These are phyloP conservation scores for Talaromyces sp. DNA, from an alignment of 2,329 filamentous ascomycete species.

Conservation along the genomic window DNA sequence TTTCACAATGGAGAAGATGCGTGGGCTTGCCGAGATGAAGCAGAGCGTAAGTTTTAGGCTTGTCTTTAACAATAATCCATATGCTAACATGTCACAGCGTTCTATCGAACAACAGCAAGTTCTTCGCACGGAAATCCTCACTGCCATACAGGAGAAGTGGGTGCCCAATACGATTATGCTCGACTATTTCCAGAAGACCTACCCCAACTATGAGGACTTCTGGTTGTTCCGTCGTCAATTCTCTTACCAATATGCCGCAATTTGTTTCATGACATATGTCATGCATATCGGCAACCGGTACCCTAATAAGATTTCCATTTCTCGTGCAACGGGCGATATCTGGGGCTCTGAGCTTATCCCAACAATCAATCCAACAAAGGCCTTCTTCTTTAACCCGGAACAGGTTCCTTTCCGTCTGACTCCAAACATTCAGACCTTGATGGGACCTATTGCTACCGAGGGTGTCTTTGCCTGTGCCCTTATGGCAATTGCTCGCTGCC, in stretches of 20 bases:
- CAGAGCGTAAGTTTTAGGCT: slow-evolving; percentile 40
- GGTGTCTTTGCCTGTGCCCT: slow-evolving; percentile 92
- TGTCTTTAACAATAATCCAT: background rate
- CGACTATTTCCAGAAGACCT: slow-evolving; percentile 83
- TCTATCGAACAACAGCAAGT: slow-evolving; percentile 63
- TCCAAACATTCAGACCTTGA: slow-evolving; percentile 89
- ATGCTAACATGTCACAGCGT: slow-evolving; percentile 32
- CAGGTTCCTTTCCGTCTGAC: slow-evolving; percentile 95
- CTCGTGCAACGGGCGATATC: slow-evolving; percentile 79
- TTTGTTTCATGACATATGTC: slow-evolving; percentile 98
- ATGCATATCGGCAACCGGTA: slow-evolving; percentile 96
- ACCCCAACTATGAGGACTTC: slow-evolving; percentile 86
- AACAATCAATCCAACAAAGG: slow-evolving; percentile 75
- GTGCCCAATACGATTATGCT: slow-evolving; percentile 77
- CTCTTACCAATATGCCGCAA: slow-evolving; percentile 86
- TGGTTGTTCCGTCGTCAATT: slow-evolving; percentile 98
- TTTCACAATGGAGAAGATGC: slow-evolving; percentile 91
- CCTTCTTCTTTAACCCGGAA: slow-evolving; percentile 91
- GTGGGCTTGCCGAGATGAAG: slow-evolving; percentile 67
- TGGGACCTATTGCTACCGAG: slow-evolving; percentile 93
- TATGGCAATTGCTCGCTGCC: slow-evolving; percentile 91
- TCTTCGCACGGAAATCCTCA: slow-evolving; percentile 84
- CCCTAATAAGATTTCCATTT: slow-evolving; percentile 91
- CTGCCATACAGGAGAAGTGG: slow-evolving; percentile 88
- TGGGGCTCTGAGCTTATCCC: slow-evolving; percentile 96